These are phyloP conservation scores for Pseudogymnoascus sp. DNA, from an alignment of 2,329 filamentous ascomycete species.

Conservation along the genomic window DNA sequence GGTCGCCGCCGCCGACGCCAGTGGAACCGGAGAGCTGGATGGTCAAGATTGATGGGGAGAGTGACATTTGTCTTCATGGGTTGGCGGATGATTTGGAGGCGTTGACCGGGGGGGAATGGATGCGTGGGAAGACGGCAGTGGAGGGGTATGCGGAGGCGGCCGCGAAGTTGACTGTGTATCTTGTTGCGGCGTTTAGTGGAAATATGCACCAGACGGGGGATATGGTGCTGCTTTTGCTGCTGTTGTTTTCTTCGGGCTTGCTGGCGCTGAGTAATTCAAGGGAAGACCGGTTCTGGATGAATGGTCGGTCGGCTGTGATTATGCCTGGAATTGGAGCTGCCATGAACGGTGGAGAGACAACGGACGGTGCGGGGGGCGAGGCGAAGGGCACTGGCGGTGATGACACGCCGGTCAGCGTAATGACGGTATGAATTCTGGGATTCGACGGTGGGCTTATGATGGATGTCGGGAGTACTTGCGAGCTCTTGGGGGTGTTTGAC, in stretches of 20 bases:
- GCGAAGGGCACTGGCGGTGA: not conserved
- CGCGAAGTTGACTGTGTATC: constrained; percentile 49
- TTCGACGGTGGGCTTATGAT: not conserved
- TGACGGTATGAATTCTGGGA: not conserved
- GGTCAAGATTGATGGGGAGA: constrained; percentile 43
- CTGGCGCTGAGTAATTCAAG: constrained; percentile 46
- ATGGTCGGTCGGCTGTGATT: constrained; percentile 38
- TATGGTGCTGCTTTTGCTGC: constrained; percentile 41
- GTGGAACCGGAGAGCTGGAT: not conserved
- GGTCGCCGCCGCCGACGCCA: not conserved
- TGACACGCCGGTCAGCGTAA: not conserved
- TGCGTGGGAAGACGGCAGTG: constrained; percentile 41
- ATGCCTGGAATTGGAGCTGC: not conserved
- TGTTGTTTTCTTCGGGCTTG: constrained; percentile 44
- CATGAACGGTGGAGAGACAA: not conserved
- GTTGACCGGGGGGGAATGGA: constrained; percentile 48
- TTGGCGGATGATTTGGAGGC: constrained; percentile 48
- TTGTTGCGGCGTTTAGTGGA: constrained; percentile 45
- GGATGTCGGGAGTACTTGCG: not conserved
- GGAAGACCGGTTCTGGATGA: constrained; percentile 40
- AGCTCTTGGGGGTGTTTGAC: not conserved
- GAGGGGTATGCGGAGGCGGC: constrained; percentile 45
- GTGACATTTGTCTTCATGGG: constrained; percentile 45
- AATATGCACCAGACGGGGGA: constrained; percentile 47
- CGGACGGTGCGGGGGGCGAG: not conserved